These are phyloP conservation scores for Candida anglica DNA, from an alignment of 805 yeast species.

Conservation along the genomic window DNA sequence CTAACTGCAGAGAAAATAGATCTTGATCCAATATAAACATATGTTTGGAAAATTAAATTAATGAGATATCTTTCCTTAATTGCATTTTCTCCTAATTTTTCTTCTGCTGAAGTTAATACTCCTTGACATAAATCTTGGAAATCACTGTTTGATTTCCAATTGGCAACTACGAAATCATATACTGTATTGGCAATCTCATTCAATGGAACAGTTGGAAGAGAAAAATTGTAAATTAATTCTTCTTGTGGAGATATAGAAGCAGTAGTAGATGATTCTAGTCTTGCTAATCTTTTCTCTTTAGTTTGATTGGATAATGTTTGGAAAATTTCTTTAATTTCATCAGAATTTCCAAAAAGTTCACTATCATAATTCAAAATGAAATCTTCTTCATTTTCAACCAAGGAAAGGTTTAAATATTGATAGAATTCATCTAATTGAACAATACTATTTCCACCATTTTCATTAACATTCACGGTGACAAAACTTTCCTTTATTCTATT, in stretches of 20 bases:
- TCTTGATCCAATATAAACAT: slow-evolving; percentile 82
- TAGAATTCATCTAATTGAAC: slow-evolving; percentile 33
- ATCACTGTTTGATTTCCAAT: slow-evolving; percentile 36
- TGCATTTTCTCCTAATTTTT: neutral
- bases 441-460: slow-evolving; percentile 32
- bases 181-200: slow-evolving; percentile 33
- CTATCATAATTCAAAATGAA: slow-evolving; percentile 31
- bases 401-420: slow-evolving; percentile 34
- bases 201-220: slow-evolving; percentile 34
- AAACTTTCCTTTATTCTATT: slow-evolving; percentile 69
- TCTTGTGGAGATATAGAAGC: slow-evolving; percentile 31
- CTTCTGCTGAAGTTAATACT: slow-evolving; percentile 8
- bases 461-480: slow-evolving; percentile 26
- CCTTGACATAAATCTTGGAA: slow-evolving; percentile 31
- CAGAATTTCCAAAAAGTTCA: slow-evolving; percentile 29
- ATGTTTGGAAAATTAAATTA: slow-evolving; percentile 61
- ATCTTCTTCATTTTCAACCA: slow-evolving; percentile 25
- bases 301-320: slow-evolving; percentile 22
- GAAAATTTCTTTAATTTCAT: slow-evolving; percentile 21
- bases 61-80: slow-evolving; percentile 39
- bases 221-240: slow-evolving; percentile 33
- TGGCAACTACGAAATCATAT: slow-evolving; percentile 37
- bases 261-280: slow-evolving; percentile 2
- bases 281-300: slow-evolving; percentile 10
- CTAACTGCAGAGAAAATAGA: slow-evolving; percentile 58